phyloP scores from a whole-genome alignment of 177 flowering plant genomes.

The Vitis hybrid region DNA sequence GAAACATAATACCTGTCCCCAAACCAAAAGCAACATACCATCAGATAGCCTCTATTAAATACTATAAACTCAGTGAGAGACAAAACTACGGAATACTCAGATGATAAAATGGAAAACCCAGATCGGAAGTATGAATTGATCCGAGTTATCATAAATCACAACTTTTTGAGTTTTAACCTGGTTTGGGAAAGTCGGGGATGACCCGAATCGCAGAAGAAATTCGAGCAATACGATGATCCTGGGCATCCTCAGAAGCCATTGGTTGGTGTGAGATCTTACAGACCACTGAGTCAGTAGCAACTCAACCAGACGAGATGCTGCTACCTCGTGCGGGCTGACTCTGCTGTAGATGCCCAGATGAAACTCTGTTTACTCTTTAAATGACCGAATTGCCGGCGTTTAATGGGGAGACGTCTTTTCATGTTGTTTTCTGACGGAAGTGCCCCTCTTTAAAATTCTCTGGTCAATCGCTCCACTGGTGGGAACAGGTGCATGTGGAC shows the following conservation, averaged over 20 bases:
- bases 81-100: not conserved
- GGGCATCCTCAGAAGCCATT: constrained; percentile 38
- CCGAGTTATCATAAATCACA: too few species aligned
- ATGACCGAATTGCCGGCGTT: too few species aligned
- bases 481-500: too few species aligned
- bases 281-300: constrained; percentile 6
- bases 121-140: not conserved
- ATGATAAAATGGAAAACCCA: not conserved
- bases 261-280: not conserved
- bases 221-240: constrained; percentile 42
- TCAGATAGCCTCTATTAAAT: not conserved
- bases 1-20: constrained; percentile 82
- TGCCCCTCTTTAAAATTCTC: too few species aligned
- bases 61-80: not conserved
- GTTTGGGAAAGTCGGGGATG: constrained; percentile 84
- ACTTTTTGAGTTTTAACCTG: constrained; percentile 34
- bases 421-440: too few species aligned
- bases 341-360: too few species aligned
- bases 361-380: too few species aligned
- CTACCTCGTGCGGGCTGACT: too few species aligned
- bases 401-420: too few species aligned
- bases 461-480: too few species aligned
- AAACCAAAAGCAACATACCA: not conserved
- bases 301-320: not conserved
- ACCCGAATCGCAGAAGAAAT: constrained; percentile 69